These are phyloP conservation scores for Anthostomella pinea DNA, from an alignment of 2,329 filamentous ascomycete genomes.

Conservation along the genomic window DNA sequence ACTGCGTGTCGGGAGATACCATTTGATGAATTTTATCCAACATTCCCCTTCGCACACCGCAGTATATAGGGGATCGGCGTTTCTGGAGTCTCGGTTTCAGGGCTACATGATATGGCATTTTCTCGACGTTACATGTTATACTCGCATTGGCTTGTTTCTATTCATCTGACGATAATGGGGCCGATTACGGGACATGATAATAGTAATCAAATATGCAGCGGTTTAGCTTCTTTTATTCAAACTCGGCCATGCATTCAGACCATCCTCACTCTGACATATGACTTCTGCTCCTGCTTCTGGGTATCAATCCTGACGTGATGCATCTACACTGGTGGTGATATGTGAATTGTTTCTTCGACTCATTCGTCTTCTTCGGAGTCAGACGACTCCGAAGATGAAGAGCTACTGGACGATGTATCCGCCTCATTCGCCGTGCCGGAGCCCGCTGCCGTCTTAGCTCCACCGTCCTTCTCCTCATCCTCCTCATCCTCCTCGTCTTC, in stretches of 20 bases:
- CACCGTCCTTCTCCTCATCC: slow-evolving; percentile 15
- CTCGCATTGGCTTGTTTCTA: background rate
- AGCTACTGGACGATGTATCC: slow-evolving; percentile 38
- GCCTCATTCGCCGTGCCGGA: no score
- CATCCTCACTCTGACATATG: no score
- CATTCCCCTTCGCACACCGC: background rate
- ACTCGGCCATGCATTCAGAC: no score
- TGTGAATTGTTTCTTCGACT: slow-evolving; percentile 9
- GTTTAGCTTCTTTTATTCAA: no score
- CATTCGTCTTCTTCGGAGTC: slow-evolving; percentile 33
- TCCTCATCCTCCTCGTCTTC: slow-evolving; percentile 30
- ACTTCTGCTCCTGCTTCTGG: slow-evolving; percentile 14
- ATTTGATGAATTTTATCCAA: no score
- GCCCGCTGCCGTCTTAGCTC: slow-evolving; percentile 5
- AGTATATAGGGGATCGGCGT: slow-evolving; percentile 2
- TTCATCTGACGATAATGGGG: no score
- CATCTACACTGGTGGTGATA: slow-evolving; percentile 10
- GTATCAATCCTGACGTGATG: slow-evolving; percentile 22
- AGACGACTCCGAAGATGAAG: slow-evolving; percentile 38
- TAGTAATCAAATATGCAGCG: no score
- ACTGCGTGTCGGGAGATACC: no score
- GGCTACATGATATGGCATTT: slow-evolving; percentile 14
- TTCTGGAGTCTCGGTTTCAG: background rate
- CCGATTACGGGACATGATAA: no score
- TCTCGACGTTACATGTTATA: slow-evolving; percentile 5